Conservation (phyloP, 2,329 filamentous ascomycete species). For the Pseudocercospora pini-densiflorae region DNA sequence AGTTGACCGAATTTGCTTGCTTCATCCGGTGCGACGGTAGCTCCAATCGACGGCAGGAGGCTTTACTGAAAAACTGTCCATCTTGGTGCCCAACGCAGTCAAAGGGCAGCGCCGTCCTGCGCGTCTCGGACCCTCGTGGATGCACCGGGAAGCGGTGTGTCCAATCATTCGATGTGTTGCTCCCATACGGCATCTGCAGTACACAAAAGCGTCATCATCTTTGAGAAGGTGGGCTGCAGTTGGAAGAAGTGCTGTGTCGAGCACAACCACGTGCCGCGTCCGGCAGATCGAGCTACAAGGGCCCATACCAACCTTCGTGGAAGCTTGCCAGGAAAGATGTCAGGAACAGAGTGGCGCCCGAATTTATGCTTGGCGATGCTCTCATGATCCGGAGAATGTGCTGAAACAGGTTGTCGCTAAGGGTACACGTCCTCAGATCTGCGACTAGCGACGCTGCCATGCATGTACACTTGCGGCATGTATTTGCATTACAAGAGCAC, state of each 20-base stretch:
- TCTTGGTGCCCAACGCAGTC: not conserved
- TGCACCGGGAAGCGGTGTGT: too few species aligned
- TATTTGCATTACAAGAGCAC: not conserved
- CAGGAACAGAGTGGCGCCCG: not conserved
- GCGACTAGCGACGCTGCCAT: not conserved
- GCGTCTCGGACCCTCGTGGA: too few species aligned
- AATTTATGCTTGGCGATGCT: not conserved
- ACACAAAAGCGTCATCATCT: not conserved
- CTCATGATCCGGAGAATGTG: not conserved
- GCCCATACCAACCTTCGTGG: not conserved
- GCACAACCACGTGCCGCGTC: not conserved
- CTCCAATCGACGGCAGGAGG: not conserved
- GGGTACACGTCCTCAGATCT: not conserved
- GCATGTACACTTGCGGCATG: not conserved
- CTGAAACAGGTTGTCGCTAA: not conserved
- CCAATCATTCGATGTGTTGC: not conserved
- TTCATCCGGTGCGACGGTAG: not conserved
- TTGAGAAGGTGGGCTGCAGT: not conserved
- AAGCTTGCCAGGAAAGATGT: conserved; percentile 2
- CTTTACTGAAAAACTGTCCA: not conserved
- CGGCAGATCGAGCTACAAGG: conserved; percentile 1
- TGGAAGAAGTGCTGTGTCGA: not conserved
- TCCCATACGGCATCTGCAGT: not conserved
- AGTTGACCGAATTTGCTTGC: not conserved
- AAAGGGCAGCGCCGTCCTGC: not conserved